phyloP scores from a whole-genome alignment of 805 yeast species.

The Hanseniaspora jakobsenii region DNA sequence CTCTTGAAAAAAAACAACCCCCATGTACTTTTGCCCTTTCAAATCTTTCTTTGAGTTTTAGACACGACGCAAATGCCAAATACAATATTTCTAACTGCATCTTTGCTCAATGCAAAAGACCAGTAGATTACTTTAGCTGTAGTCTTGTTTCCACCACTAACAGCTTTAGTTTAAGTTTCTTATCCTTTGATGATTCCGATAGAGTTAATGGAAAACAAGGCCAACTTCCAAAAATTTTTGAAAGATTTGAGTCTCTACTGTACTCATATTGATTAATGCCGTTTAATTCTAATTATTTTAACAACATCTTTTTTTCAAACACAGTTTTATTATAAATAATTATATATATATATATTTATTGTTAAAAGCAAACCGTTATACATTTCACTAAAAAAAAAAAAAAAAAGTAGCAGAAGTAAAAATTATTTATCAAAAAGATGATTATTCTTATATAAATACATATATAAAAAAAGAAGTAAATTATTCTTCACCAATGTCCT shows the following conservation, averaged over 20 bases:
- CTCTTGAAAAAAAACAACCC: neutral
- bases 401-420: too few relatives aligned
- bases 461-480: neutral
- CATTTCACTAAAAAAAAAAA: too few relatives aligned
- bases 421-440: too few relatives aligned
- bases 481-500: conserved; percentile 52
- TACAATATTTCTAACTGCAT: neutral
- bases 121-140: conserved; percentile 1
- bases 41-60: conserved; percentile 6
- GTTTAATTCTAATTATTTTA: too few relatives aligned
- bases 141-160: conserved; percentile 1
- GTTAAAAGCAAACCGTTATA: too few relatives aligned
- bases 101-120: conserved; percentile 11
- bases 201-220: too few relatives aligned
- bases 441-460: neutral
- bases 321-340: neutral
- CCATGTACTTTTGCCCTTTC: conserved; percentile 3
- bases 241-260: conserved; percentile 9
- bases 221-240: neutral
- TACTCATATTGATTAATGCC: too few relatives aligned
- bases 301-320: too few relatives aligned
- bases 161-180: neutral
- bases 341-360: neutral
- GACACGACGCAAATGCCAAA: neutral
- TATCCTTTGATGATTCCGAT: neutral